phyloP scores from a whole-genome alignment of 208 protist genomes.

The Trypanosoma platydactyli region DNA sequence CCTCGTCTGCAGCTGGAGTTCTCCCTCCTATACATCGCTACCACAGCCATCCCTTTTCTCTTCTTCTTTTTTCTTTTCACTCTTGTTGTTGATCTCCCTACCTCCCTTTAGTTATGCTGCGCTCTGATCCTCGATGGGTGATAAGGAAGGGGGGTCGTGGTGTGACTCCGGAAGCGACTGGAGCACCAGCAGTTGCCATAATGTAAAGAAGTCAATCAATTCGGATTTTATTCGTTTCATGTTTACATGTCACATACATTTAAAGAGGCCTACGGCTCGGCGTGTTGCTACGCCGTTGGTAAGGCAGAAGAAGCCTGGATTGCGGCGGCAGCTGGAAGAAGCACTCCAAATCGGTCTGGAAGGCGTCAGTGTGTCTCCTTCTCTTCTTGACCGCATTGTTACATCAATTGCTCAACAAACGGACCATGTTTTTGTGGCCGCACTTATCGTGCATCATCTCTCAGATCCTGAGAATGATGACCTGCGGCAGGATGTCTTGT shows the following conservation, averaged over 20 bases:
- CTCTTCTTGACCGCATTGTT: slow-evolving; percentile 28
- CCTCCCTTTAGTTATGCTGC: slow-evolving; percentile 8
- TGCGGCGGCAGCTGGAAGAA: slow-evolving; percentile 18
- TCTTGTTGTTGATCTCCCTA: slow-evolving; percentile 7
- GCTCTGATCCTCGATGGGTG: not conserved
- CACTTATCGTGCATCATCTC: slow-evolving; percentile 43
- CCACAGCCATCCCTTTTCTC: not conserved
- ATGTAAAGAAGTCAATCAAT: slow-evolving; percentile 1
- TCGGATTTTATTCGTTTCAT: slow-evolving; percentile 9
- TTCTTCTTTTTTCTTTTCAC: slow-evolving; percentile 20
- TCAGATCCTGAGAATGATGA: slow-evolving; percentile 50
- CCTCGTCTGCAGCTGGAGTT: too few relatives aligned
- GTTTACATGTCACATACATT: not conserved
- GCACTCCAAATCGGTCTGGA: not conserved
- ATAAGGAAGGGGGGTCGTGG: not conserved
- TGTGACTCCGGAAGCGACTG: slow-evolving; percentile 18
- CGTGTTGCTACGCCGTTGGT: slow-evolving; percentile 17
- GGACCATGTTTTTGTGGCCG: slow-evolving; percentile 35
- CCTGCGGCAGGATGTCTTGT: slow-evolving; percentile 38
- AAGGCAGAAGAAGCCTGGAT: slow-evolving; percentile 18
- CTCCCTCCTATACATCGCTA: too few relatives aligned
- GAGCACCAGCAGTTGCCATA: not conserved
- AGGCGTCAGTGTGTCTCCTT: not conserved
- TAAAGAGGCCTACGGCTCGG: not conserved
- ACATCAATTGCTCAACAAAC: slow-evolving; percentile 23